Conservation (phyloP, 768 basidiomycete species). For the Termitomyces sp. region DNA sequence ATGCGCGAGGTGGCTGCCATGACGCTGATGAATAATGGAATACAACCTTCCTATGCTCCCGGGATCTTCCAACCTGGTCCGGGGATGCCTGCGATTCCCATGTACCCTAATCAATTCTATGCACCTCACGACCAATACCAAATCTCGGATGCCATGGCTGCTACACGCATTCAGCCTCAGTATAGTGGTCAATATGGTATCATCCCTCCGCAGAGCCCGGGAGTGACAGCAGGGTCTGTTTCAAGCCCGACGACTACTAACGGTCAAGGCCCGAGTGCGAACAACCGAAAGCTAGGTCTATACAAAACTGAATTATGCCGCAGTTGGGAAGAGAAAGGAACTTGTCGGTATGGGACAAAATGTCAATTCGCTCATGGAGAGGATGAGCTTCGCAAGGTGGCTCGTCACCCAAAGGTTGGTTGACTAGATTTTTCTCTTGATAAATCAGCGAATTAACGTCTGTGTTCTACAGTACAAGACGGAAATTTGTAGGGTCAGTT, state of each 20-base stretch:
- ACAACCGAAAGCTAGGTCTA: slow-evolving; percentile 84
- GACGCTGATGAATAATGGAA: slow-evolving; percentile 51
- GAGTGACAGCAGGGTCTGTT: slow-evolving; percentile 26
- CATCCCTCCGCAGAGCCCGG: slow-evolving; percentile 24
- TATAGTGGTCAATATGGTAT: slow-evolving; percentile 49
- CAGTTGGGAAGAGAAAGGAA: slow-evolving; percentile 91
- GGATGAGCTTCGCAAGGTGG: slow-evolving; percentile 79
- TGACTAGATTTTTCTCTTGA: neutral
- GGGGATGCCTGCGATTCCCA: slow-evolving; percentile 47
- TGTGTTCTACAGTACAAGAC: slow-evolving; percentile 70
- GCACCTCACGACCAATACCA: slow-evolving; percentile 52
- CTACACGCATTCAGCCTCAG: slow-evolving; percentile 58
- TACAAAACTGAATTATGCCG: slow-evolving; percentile 90
- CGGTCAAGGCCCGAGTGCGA: slow-evolving; percentile 75
- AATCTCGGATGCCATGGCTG: slow-evolving; percentile 43
- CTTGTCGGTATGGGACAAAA: slow-evolving; percentile 81
- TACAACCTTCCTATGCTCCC: slow-evolving; percentile 48
- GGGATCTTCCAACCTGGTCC: slow-evolving; percentile 53
- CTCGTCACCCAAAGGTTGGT: slow-evolving; percentile 83
- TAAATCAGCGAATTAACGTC: slow-evolving; percentile 13
- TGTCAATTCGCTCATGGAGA: slow-evolving; percentile 94
- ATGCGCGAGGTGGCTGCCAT: slow-evolving; percentile 68
- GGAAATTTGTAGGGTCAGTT: slow-evolving; percentile 78
- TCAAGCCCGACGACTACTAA: slow-evolving; percentile 39
- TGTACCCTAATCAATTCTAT: slow-evolving; percentile 74